Evolutionary conservation across 306 rosid genomes (phyloP).

Genomic region (Fragaria vesca): DNA sequence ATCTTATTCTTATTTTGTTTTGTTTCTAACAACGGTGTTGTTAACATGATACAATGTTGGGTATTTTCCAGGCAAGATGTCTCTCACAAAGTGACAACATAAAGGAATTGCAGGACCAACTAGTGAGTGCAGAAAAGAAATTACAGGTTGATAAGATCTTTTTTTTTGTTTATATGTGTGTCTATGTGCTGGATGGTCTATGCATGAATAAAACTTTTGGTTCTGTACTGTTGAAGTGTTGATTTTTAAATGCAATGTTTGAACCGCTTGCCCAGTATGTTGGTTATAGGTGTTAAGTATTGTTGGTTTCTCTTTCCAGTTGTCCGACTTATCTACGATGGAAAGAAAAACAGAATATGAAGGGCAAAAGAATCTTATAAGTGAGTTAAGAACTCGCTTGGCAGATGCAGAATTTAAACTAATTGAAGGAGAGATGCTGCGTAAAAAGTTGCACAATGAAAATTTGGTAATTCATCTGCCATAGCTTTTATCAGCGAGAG

Average conservation of each 20-base stretch:
- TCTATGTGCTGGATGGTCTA: background rate
- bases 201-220: background rate
- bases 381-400: constrained; percentile 64
- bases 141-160: constrained; percentile 58
- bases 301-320: constrained; percentile 42
- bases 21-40: constrained; percentile 5
- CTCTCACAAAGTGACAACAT: constrained; percentile 56
- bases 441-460: constrained; percentile 87
- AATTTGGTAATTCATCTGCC: constrained; percentile 63
- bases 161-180: background rate
- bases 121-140: constrained; percentile 60
- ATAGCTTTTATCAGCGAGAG: constrained; percentile 7
- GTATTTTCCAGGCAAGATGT: constrained; percentile 64
- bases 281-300: constrained; percentile 10
- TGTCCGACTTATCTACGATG: constrained; percentile 65
- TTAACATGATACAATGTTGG: background rate
- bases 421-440: constrained; percentile 78
- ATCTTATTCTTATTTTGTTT: background rate
- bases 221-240: constrained; percentile 18
- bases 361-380: constrained; percentile 63
- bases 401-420: constrained; percentile 79
- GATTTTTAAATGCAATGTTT: background rate
- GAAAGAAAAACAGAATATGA: constrained; percentile 79
- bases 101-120: constrained; percentile 54
- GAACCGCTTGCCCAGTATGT: constrained; percentile 8